Conservation (phyloP, 164 flowering plant genomes). For the Hamamelis virginiana region DNA sequence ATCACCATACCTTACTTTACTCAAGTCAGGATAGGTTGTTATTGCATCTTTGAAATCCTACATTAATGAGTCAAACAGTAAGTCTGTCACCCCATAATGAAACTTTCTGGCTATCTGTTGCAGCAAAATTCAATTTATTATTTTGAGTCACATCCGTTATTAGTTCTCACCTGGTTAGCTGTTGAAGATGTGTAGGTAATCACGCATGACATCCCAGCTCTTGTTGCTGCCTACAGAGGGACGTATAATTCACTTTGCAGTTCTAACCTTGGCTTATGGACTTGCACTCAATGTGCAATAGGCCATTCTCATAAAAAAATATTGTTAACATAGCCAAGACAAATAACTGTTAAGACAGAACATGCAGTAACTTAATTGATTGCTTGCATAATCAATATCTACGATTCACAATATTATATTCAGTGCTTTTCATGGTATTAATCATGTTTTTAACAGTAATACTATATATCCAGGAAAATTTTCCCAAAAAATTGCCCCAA, state of each 20-base stretch:
- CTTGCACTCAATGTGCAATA: not conserved
- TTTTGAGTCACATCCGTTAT: not conserved
- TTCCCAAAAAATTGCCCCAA: too few species aligned
- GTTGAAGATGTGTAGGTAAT: conserved; percentile 90
- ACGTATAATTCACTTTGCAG: not conserved
- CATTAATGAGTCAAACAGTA: not conserved
- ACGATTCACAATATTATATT: too few species aligned
- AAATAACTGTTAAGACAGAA: not conserved
- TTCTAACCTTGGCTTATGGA: not conserved
- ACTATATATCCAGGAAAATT: too few species aligned
- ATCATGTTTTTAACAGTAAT: too few species aligned
- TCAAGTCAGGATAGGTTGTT: conserved; percentile 78
- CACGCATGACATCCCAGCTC: conserved; percentile 88
- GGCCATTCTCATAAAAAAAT: not conserved
- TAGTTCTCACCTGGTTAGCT: conserved; percentile 66
- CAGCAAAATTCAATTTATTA: not conserved
- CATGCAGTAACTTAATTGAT: not conserved
- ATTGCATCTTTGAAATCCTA: conserved; percentile 90
- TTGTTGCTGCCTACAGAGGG: conserved; percentile 73
- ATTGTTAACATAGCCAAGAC: not conserved
- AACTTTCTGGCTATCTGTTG: not conserved
- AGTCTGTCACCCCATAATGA: not conserved
- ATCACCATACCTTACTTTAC: conserved; percentile 56
- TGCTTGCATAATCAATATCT: not conserved
- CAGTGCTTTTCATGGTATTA: too few species aligned